phyloP scores from a whole-genome alignment of 1,284 basidiomycete species.

The Cutaneotrichosporon sp. region DNA sequence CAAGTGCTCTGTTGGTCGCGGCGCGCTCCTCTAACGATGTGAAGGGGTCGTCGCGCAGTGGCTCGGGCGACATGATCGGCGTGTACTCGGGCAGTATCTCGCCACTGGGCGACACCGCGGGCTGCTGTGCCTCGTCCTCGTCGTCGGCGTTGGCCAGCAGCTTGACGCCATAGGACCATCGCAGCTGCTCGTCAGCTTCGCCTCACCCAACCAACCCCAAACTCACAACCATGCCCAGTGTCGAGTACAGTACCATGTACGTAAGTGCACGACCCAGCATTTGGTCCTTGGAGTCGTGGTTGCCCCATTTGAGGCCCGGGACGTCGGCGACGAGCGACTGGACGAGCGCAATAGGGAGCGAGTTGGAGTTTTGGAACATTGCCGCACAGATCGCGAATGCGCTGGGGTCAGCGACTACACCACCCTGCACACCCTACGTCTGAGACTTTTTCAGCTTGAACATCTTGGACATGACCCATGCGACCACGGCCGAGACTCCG shows the following conservation, averaged over 20 bases:
- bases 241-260: conserved; percentile 87
- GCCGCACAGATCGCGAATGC: conserved; percentile 74
- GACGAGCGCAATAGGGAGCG: conserved; percentile 80
- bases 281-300: conserved; percentile 70
- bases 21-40: conserved; percentile 13
- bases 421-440: conserved; percentile 23
- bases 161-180: conserved; percentile 81
- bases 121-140: neutral
- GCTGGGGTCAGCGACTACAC: conserved; percentile 46
- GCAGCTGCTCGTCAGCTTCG: conserved; percentile 54
- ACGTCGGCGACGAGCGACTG: conserved; percentile 82
- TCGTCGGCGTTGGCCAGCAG: conserved; percentile 69
- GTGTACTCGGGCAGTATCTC: neutral
- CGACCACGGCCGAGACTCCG: conserved; percentile 53
- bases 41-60: conserved; percentile 37
- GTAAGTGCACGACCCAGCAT: conserved; percentile 91
- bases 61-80: conserved; percentile 23
- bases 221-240: conserved; percentile 83
- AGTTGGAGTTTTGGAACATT: conserved; percentile 62
- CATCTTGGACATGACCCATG: conserved; percentile 44
- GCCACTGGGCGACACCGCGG: neutral
- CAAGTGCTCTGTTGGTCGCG: neutral
- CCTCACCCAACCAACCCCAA: no score
- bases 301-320: conserved; percentile 72
- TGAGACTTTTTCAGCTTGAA: conserved; percentile 48